Base-by-base conservation (phyloP, 495 filamentous ascomycete genomes). In the Neurospora sp. region DNA sequence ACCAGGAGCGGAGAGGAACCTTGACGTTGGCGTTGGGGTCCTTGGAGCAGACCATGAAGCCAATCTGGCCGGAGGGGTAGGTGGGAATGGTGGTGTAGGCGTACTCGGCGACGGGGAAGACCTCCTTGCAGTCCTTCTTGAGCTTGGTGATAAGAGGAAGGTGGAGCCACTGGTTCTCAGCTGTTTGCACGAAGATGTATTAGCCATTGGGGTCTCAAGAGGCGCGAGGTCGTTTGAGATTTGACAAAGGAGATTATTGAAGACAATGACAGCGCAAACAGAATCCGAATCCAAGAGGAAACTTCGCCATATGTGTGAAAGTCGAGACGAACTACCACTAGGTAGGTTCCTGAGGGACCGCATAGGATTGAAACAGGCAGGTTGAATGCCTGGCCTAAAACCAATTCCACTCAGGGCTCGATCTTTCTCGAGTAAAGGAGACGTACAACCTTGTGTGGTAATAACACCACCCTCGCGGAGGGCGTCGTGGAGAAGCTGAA, bases 361-460 rank as follows among this genome's bases (percentile, higher is more conserved):
- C 42, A 41, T 70, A 72, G 70, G 37, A 73, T 42, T 69, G 69
- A 42, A 71, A 70, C 74, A 77, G 78, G 77, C 79, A 78, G 27
- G 74, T 74, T 77, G 72, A 75, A 44, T 77, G 77, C 76, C 79
- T 74, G 75, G 74, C 73, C 76, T 76, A 74, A 70, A 76, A 70
- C 71, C 72, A 39, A 75, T 72, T 69, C 75, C 78, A 75, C 78
- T 74, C 77, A 76, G 75, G 78, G 76, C 79, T 79, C 79, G 70
- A 71, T 77, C 77, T 77, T 76, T 78, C 77, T 76, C 74, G 76
- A 78, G 72, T 86, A 88, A 91, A 88, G 89, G 90, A 88, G 88
- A 94, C 93, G 88, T 92, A 97, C 93, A 97, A 99, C 96, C 96
- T 97, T 99, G 96, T 77, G 96, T 99, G 84, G 96, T 97, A 86